phyloP scores from a whole-genome alignment of 257 asterid species.

The Nicotiana paniculata region DNA sequence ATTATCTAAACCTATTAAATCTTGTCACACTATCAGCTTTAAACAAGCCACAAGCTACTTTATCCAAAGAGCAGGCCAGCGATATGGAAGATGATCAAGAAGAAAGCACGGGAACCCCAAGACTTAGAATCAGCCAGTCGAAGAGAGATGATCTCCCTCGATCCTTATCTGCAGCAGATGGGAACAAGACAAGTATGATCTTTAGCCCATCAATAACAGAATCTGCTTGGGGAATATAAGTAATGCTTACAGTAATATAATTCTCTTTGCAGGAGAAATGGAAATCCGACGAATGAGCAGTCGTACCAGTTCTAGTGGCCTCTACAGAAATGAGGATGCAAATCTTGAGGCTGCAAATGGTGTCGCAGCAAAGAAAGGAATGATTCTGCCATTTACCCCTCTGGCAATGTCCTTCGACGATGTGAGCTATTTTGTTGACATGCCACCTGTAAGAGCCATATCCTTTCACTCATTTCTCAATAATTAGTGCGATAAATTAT shows the following conservation, averaged over 20 bases:
- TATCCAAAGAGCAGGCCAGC: conserved; percentile 75
- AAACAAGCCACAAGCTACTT: conserved; percentile 78
- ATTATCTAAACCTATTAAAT: background rate
- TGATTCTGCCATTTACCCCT: conserved; percentile 58
- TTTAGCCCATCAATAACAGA: background rate
- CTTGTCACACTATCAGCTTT: conserved; percentile 38
- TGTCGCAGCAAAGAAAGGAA: conserved; percentile 43
- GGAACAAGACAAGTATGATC: conserved; percentile 51
- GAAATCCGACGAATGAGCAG: conserved; percentile 54
- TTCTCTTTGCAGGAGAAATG: conserved; percentile 51
- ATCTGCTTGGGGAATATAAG: background rate
- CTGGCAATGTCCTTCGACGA: conserved; percentile 47
- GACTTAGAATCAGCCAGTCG: conserved; percentile 37
- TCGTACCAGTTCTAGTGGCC: conserved; percentile 19
- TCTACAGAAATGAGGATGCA: conserved; percentile 14
- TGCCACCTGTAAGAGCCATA: conserved; percentile 42
- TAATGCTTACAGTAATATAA: background rate
- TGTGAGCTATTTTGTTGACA: conserved; percentile 50
- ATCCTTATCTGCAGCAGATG: conserved; percentile 42
- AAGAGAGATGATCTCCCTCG: conserved; percentile 38
- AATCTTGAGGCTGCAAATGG: conserved; percentile 24
- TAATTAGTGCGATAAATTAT: background rate
- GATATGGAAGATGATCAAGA: conserved; percentile 48
- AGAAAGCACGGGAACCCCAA: conserved; percentile 37
- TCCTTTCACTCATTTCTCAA: background rate